Evolutionary conservation across 169 alveolate species (phyloP), one percentile per base, ranked within the genome.

Genomic region (Plasmodium ovale): DNA sequence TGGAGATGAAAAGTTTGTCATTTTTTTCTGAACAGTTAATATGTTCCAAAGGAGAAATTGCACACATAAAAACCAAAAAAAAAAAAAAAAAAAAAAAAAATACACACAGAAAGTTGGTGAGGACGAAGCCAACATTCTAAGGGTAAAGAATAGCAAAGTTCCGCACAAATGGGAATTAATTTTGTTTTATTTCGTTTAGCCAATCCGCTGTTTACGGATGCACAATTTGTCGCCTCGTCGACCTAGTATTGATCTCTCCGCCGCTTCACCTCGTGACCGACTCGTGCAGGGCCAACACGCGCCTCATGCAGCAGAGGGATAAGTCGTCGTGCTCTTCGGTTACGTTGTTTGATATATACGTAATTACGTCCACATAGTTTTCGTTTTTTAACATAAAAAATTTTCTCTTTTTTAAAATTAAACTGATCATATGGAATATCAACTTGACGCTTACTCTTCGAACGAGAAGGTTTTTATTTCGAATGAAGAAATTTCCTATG

Each of bases 341-440:
- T 29, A 77, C 21, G 21, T 23, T 60, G 4, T 60, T 54, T 68
- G 64, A 77, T 53, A 54, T 31, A 35, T 77, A 77, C 39, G 14
- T 54, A 23, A 77, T 77, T 25, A 77, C 67, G 23, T 77, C 54
- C 39, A 14, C 33, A 31, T 72, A 58, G 47, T 60, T 77, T 77
- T 23, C 77, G 47, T 77, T 53, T 35, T 77, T 54, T 25, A 77
- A 77, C 7, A 49, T 44, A 77, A 60, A 35, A 62, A 77, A 62
- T 56, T 33, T 77, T 77, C 62, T 77, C 47, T 74, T 77, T 44
- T 35, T 60, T 21, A 77, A 60, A 39, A 77, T 77, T 39, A 54
- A 37, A 77, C 62, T 21, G 19, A 77, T 44, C 67, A 77, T 44
- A 60, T 77, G 69, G 62, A 60, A 64, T 21, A 77, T 25, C 27